phyloP scores from a whole-genome alignment of 805 yeast species.

The Kazachstania bromeliacearum region DNA sequence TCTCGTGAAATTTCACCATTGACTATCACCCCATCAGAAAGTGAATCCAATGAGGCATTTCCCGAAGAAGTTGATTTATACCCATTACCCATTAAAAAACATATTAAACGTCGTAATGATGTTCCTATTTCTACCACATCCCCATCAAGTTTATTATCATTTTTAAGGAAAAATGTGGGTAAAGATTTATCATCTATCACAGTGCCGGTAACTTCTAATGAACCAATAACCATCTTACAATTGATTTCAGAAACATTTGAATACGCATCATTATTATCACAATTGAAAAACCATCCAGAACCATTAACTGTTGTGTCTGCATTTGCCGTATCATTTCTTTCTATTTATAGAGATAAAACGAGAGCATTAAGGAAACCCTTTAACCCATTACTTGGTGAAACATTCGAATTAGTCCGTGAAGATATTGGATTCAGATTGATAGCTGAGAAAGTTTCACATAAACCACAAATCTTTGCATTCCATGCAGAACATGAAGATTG shows the following conservation, averaged over 20 bases:
- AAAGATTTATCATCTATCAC: constrained; percentile 78
- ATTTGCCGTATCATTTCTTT: constrained; percentile 69
- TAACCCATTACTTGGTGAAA: constrained; percentile 90
- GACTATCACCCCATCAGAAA: not conserved
- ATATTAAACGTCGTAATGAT: constrained; percentile 46
- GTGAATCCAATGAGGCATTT: not conserved
- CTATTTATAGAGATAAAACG: constrained; percentile 63
- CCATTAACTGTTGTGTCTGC: constrained; percentile 57
- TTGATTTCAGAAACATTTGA: constrained; percentile 73
- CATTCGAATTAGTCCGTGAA: constrained; percentile 81
- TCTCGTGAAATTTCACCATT: not conserved
- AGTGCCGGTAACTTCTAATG: constrained; percentile 92
- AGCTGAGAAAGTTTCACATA: constrained; percentile 80
- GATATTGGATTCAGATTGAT: constrained; percentile 66
- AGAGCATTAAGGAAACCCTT: constrained; percentile 84
- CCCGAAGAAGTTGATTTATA: constrained; percentile 37
- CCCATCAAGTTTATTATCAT: constrained; percentile 76
- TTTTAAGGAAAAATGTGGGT: constrained; percentile 84
- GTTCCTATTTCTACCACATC: constrained; percentile 48
- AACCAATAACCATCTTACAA: constrained; percentile 79
- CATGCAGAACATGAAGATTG: constrained; percentile 66
- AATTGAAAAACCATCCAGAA: constrained; percentile 47
- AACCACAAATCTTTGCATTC: constrained; percentile 73
- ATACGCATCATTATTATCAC: constrained; percentile 56
- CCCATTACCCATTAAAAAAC: constrained; percentile 49